Evolutionary conservation across 202 grass and related monocot genomes (phyloP).

Genomic region (Schoenoplectus tabernaemontani): DNA sequence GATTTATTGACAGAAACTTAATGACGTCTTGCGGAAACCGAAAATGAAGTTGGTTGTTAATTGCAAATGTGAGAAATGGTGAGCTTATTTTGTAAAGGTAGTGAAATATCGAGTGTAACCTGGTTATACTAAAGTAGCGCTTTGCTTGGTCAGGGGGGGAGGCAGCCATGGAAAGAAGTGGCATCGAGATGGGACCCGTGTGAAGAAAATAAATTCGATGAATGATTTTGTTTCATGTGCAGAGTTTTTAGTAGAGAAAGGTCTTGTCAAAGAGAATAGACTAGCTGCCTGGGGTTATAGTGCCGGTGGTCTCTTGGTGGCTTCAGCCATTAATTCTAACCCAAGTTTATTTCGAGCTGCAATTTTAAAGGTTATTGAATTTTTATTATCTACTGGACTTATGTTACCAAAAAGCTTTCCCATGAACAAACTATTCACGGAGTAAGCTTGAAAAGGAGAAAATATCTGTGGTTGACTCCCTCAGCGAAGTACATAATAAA

Average conservation of each 20-base stretch:
- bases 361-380: constrained; percentile 64
- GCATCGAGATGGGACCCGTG: constrained; percentile 62
- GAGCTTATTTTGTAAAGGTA: neutral
- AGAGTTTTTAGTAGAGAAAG: constrained; percentile 90
- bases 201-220: constrained; percentile 70
- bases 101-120: neutral
- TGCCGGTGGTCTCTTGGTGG: constrained; percentile 81
- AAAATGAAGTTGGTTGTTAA: constrained; percentile 22
- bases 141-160: constrained; percentile 54
- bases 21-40: neutral
- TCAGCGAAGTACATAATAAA: neutral
- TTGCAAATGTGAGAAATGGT: neutral
- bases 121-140: neutral
- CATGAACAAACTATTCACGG: neutral
- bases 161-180: constrained; percentile 85
- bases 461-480: neutral
- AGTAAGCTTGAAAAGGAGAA: neutral
- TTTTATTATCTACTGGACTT: neutral
- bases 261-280: constrained; percentile 68
- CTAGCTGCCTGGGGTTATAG: constrained; percentile 96
- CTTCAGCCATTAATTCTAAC: constrained; percentile 74
- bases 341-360: constrained; percentile 77
- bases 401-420: neutral
- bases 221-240: constrained; percentile 89
- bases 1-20: neutral